A percentile compares a stretch with the other conserved stretches of the same genome.
phyloP scores from a whole-genome alignment of 305 asterid genomes.

The Fraxinus albicans region DNA sequence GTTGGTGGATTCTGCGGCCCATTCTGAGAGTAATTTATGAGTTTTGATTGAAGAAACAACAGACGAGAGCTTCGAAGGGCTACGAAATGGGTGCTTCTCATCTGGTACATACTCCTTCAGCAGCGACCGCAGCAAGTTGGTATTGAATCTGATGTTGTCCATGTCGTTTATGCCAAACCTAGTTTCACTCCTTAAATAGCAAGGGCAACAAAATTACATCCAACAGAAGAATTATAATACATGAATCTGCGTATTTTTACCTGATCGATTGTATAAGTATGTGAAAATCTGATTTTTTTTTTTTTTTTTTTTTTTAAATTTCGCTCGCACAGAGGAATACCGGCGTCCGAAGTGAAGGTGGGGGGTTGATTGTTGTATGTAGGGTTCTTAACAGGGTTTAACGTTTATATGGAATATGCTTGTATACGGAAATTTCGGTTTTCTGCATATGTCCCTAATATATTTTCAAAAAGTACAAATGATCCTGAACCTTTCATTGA shows the following conservation, averaged over 20 bases:
- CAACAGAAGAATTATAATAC: not conserved
- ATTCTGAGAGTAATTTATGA: slow-evolving; percentile 60
- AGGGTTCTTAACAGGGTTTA: too few relatives aligned
- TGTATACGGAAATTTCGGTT: too few relatives aligned
- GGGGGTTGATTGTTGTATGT: too few relatives aligned
- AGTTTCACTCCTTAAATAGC: not conserved
- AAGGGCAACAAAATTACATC: not conserved
- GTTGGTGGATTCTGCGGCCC: slow-evolving; percentile 25
- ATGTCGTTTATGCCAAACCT: slow-evolving; percentile 28
- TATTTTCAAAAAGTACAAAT: too few relatives aligned
- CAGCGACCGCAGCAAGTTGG: slow-evolving; percentile 59
- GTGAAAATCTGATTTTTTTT: not conserved
- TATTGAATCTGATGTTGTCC: slow-evolving; percentile 50
- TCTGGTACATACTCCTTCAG: slow-evolving; percentile 69
- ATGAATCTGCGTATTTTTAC: not conserved
- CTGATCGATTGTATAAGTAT: not conserved
- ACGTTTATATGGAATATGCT: too few relatives aligned
- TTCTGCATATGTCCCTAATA: too few relatives aligned
- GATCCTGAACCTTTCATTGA: too few relatives aligned
- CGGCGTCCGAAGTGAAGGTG: not conserved
- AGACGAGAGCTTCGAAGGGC: slow-evolving; percentile 59
- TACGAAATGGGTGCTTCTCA: slow-evolving; percentile 52
- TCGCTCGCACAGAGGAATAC: not conserved
- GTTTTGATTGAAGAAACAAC: slow-evolving; percentile 56
- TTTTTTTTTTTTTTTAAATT: too few relatives aligned